Evolutionary conservation across 495 filamentous ascomycete species (phyloP).

Genomic region (Talaromyces proteolyticus): DNA sequence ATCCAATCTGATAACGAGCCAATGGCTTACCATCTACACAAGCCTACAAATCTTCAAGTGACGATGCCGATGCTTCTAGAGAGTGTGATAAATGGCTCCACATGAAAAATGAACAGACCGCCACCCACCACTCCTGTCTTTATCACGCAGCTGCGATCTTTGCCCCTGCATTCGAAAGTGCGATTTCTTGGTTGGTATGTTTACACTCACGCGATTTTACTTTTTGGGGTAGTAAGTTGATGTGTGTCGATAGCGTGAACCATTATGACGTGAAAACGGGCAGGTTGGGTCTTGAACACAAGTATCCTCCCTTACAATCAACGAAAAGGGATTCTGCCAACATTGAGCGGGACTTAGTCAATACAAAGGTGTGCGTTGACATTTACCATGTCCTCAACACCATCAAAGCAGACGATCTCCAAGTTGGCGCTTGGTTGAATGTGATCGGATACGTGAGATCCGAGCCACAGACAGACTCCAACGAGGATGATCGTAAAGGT

Average conservation of each 20-base stretch:
- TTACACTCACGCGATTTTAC: background rate
- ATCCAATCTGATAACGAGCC: no score
- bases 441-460: conserved; percentile 72
- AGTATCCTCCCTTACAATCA: conserved; percentile 40
- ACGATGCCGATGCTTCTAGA: background rate
- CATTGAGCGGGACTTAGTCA: no score
- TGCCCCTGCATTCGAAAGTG: conserved; percentile 63
- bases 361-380: conserved; percentile 51
- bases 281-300: conserved; percentile 60
- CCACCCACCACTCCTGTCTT: conserved; percentile 62
- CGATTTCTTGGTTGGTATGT: conserved; percentile 89
- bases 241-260: conserved; percentile 49
- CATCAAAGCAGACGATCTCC: conserved; percentile 56
- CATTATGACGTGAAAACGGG: conserved; percentile 58
- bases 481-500: conserved; percentile 5
- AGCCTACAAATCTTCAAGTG: background rate
- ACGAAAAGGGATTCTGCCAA: background rate
- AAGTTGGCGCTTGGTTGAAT: conserved; percentile 85
- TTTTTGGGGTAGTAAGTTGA: background rate
- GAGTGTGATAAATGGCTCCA: background rate
- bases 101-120: conserved; percentile 47
- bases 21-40: no score
- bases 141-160: conserved; percentile 53
- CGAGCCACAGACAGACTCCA: background rate
- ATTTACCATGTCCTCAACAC: conserved; percentile 63